Evolutionary conservation across 495 filamentous ascomycete species (phyloP).

Genomic region (Pseudomonodictys pantanalensis): DNA sequence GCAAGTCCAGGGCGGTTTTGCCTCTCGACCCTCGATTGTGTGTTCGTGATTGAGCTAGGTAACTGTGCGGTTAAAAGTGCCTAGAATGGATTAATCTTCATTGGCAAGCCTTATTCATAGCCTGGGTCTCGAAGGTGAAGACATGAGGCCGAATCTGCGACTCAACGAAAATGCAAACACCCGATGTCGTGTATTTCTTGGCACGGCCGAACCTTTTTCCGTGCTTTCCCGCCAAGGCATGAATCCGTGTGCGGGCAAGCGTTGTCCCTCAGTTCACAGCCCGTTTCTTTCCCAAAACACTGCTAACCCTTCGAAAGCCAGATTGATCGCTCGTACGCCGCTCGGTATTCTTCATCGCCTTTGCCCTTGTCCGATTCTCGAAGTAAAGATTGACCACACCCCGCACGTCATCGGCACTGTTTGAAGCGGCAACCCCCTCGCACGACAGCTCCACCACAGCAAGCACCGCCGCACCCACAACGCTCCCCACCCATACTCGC

Average conservation of each 20-base stretch:
- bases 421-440: slow-evolving; percentile 19
- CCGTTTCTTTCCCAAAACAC: neutral
- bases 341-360: neutral
- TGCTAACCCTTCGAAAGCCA: neutral
- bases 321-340: neutral
- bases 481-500: neutral
- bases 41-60: no score
- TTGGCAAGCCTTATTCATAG: no score
- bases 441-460: slow-evolving; percentile 4
- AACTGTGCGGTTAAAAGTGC: no score
- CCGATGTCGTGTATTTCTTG: no score
- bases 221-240: slow-evolving; percentile 1
- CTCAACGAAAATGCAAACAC: no score
- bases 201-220: no score
- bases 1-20: no score
- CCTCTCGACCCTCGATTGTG: no score
- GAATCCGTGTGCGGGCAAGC: neutral
- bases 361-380: neutral
- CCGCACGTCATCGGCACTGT: slow-evolving; percentile 29
- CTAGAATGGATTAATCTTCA: no score
- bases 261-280: neutral
- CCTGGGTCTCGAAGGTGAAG: no score
- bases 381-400: neutral
- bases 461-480: slow-evolving; percentile 4
- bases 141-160: no score